Conservation (phyloP, 805 yeast genomes). For the Myxozyma udenii region DNA sequence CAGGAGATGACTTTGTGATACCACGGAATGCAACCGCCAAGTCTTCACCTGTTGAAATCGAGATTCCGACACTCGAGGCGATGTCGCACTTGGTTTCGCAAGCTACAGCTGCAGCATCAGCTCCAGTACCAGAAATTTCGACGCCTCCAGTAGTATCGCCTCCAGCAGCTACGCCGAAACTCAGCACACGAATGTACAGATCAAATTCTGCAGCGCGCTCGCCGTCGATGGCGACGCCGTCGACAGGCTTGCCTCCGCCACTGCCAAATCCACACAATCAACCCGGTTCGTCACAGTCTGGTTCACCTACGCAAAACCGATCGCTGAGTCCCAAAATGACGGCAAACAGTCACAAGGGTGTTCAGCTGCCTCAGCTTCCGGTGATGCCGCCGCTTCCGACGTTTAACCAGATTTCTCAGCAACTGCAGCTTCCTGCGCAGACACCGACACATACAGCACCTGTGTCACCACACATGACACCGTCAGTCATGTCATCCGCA, state of each 20-base stretch:
- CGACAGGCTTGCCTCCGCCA: slow-evolving; percentile 9
- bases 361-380: neutral
- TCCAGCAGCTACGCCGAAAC: slow-evolving; percentile 22
- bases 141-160: slow-evolving; percentile 29
- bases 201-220: slow-evolving; percentile 22
- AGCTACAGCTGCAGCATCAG: slow-evolving; percentile 12
- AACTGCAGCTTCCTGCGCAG: neutral
- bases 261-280: slow-evolving; percentile 7
- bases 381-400: neutral
- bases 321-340: slow-evolving; percentile 1
- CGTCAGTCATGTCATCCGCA: neutral
- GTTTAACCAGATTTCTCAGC: neutral
- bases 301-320: slow-evolving; percentile 1
- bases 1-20: slow-evolving; percentile 3
- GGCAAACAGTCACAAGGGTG: neutral
- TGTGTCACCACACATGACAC: neutral
- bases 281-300: neutral
- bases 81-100: slow-evolving; percentile 28
- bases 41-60: slow-evolving; percentile 33
- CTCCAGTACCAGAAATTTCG: neutral
- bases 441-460: neutral
- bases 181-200: slow-evolving; percentile 33
- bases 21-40: neutral
- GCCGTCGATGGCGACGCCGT: neutral
- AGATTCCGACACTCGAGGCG: slow-evolving; percentile 35